Base-by-base conservation (phyloP, 345 rosid species). In the Ceriops zippeliana region DNA sequence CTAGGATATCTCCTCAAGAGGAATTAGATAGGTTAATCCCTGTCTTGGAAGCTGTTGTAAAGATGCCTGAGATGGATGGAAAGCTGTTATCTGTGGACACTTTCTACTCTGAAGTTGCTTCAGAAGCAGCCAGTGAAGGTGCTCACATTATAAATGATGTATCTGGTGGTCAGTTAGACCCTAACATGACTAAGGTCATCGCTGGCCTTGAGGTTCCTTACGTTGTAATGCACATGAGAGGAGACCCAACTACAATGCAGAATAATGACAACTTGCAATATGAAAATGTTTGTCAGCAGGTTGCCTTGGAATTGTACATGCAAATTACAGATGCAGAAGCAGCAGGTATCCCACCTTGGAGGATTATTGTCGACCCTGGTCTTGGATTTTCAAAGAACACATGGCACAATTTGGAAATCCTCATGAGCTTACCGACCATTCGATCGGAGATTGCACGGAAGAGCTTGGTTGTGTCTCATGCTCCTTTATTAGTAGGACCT, bases 151-250 rank as follows among this genome's bases (percentile, higher is more conserved):
- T 95, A 34, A 95, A 90, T 58, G 99, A 95, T 85, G 90, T 87
- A 38, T 95, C 96, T 35, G 92, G 93, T 0, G 98, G 98, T 65
- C 76, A 58, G 27, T 69, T 95, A 73, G 99, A 95, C 52, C 72
- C 81, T 5, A 78, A 87, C 61, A 91, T 95, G 98, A 81, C 73
- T 53, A 83, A 75, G 64, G 87, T 83, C 70, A 84, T 95, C 47
- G 85, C 91, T 19, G 74, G 70, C 27, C 89, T 93, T 46, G 78
- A 79, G 46, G 93, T 86, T 76, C 96, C 96, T 63, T 91, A 88
- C 51, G 79, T 91, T 56, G 83, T 82, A 2, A 95, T 91, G 98
- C 98, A 95, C 86, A 93, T 91, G 99, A 89, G 97, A 77, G 99
- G 93, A 62, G 90, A 93, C 76, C 96, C 96, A 30, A 61, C 80